Conservation (phyloP, 805 yeast species). For the Vanderwaltozyma tropicalis region DNA sequence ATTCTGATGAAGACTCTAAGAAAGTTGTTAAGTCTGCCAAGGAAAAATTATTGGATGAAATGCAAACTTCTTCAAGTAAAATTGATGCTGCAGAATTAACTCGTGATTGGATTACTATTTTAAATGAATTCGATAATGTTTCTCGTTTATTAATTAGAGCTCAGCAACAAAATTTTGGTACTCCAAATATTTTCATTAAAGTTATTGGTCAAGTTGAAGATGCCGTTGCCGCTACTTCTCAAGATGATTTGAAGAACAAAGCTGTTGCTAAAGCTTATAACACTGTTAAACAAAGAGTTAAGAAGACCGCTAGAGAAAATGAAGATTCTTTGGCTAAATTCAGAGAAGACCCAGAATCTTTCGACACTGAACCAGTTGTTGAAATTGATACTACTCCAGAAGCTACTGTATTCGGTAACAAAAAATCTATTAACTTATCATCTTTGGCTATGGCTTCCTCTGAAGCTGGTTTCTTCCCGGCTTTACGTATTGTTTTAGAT, state of each 20-base stretch:
- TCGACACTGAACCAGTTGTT: slow-evolving; percentile 41
- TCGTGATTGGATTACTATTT: slow-evolving; percentile 70
- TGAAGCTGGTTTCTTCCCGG: slow-evolving; percentile 51
- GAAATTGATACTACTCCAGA: slow-evolving; percentile 23
- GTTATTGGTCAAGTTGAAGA: slow-evolving; percentile 66
- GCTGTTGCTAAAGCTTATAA: slow-evolving; percentile 84
- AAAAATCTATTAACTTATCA: slow-evolving; percentile 21
- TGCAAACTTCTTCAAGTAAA: slow-evolving; percentile 53
- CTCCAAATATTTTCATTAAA: slow-evolving; percentile 63
- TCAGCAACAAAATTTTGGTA: slow-evolving; percentile 60
- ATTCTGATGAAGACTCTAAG: slow-evolving; percentile 55
- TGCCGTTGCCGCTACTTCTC: slow-evolving; percentile 43
- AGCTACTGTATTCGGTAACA: slow-evolving; percentile 26
- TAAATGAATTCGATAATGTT: slow-evolving; percentile 69
- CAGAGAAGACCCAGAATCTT: slow-evolving; percentile 63
- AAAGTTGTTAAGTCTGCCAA: slow-evolving; percentile 87
- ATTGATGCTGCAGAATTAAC: slow-evolving; percentile 59
- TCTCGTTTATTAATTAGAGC: slow-evolving; percentile 56
- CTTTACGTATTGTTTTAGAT: slow-evolving; percentile 67
- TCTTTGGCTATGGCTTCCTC: slow-evolving; percentile 27
- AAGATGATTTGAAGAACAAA: slow-evolving; percentile 62
- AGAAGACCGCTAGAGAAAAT: slow-evolving; percentile 65
- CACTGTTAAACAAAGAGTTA: slow-evolving; percentile 78
- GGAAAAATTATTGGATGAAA: slow-evolving; percentile 85
- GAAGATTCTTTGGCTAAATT: slow-evolving; percentile 48